Evolutionary conservation across 805 yeast genomes (phyloP), one percentile per base, ranked within the genome.

Genomic region (Wickerhamiella galacta): DNA sequence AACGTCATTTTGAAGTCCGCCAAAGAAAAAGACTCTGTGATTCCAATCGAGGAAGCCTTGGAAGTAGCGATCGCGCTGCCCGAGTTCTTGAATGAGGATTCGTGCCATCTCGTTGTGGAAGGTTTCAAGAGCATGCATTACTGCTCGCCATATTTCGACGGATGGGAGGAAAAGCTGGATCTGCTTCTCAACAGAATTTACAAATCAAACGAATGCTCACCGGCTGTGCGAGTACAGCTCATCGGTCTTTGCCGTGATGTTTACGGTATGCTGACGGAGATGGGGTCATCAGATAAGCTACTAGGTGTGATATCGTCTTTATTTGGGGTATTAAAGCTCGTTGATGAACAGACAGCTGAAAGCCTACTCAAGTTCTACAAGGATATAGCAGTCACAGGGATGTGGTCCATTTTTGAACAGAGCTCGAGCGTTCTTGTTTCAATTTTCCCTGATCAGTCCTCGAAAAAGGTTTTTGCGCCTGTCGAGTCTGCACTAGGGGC

Each of bases 101-200:
- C 56, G 8, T 58, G 64, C n/a, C 41, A 51, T 4, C 60, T 57
- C 32, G 61, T 77, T 3, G 47, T 76, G 18, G 51, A 57, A 3
- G 63, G 56, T 41, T 73, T 69, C 46, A 52, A 54, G 3, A 56
- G 58, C 9, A 67, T 68, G 33, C 61, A 64, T 33, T 45, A 63
- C 20, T 75, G 85, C 45, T 60, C 72, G 2, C 66, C 71, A 8
- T 47, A 72, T 4, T 52, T 64, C 20, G 56, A 63, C 0, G 49
- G 59, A 6, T 75, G 83, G 79, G 53, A 54, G 30, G 58, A 52
- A 2, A 67, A 68, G 39, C 54, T 69, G 25, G 48, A 50, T 5
- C 49, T 52, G 20, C 42, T 75, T 2, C 48, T 74, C 22, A 53
- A 57, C n/a, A 53, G 57, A 5, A 72, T 68, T 44, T 64, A 56